phyloP scores from a whole-genome alignment of 306 rosid species.

The Boehmeria nivea region DNA sequence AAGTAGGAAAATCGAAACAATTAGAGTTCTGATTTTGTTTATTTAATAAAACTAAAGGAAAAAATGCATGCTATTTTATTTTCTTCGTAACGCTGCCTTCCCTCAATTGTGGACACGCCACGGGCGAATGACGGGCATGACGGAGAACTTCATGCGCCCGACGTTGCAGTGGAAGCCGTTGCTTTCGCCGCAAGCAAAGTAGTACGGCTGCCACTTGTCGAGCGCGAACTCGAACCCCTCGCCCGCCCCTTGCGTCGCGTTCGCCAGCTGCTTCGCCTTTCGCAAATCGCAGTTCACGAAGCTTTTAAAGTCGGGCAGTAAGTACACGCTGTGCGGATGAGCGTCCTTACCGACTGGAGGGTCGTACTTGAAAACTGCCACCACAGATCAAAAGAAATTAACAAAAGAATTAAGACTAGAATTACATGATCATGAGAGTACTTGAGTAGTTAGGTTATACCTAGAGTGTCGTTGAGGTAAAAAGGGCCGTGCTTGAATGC shows the following conservation, averaged over 20 bases:
- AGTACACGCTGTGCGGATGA: constrained; percentile 59
- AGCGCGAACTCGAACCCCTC: constrained; percentile 51
- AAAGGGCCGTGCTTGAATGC: constrained; percentile 36
- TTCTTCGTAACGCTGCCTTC: too few relatives aligned
- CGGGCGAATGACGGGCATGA: constrained; percentile 40
- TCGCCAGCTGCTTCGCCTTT: constrained; percentile 33
- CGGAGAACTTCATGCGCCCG: constrained; percentile 62
- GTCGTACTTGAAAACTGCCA: constrained; percentile 68
- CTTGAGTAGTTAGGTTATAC: constrained; percentile 13
- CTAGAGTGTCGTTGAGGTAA: constrained; percentile 54
- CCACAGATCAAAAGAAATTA: background rate
- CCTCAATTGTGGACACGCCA: background rate
- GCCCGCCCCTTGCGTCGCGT: constrained; percentile 43
- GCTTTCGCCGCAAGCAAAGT: constrained; percentile 55
- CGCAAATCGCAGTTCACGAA: constrained; percentile 47
- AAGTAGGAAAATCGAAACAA: too few relatives aligned
- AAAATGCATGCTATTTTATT: too few relatives aligned
- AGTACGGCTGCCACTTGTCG: constrained; percentile 48
- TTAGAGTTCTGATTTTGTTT: too few relatives aligned
- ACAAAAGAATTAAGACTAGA: background rate
- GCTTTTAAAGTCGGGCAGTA: constrained; percentile 35
- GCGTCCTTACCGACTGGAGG: constrained; percentile 33
- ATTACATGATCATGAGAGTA: background rate
- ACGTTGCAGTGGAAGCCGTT: constrained; percentile 51
- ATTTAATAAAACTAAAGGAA: too few relatives aligned